phyloP scores from a whole-genome alignment of 345 rosid genomes.

The Acer yangbiense region DNA sequence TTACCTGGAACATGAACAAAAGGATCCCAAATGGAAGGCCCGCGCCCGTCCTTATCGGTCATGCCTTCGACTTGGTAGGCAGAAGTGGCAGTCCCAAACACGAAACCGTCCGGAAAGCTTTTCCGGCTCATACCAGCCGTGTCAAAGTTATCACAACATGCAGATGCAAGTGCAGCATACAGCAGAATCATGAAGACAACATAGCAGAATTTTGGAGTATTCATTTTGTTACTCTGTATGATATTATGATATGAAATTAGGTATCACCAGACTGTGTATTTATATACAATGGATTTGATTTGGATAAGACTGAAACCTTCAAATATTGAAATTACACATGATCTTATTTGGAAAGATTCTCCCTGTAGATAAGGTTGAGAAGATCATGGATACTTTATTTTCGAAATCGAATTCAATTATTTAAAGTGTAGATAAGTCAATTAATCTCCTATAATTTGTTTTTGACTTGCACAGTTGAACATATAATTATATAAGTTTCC shows the following conservation, averaged over 20 bases:
- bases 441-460: too few species aligned
- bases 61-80: slow-evolving; percentile 68
- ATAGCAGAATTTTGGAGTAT: too few species aligned
- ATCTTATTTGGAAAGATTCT: not conserved
- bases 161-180: not conserved
- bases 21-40: slow-evolving; percentile 66
- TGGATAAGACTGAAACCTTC: not conserved
- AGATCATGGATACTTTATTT: not conserved
- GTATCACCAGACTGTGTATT: not conserved
- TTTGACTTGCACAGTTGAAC: too few species aligned
- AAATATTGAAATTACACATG: not conserved
- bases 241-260: not conserved
- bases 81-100: slow-evolving; percentile 57
- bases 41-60: slow-evolving; percentile 60
- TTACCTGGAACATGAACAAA: slow-evolving; percentile 52
- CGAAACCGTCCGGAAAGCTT: slow-evolving; percentile 47
- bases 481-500: too few species aligned
- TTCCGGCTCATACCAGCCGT: slow-evolving; percentile 42
- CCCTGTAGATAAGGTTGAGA: not conserved
- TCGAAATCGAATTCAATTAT: not conserved
- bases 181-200: not conserved
- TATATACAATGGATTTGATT: not conserved
- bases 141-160: slow-evolving; percentile 20
- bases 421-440: too few species aligned
- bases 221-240: not conserved